phyloP scores from a whole-genome alignment of 805 yeast species.

The Candida maesae region DNA sequence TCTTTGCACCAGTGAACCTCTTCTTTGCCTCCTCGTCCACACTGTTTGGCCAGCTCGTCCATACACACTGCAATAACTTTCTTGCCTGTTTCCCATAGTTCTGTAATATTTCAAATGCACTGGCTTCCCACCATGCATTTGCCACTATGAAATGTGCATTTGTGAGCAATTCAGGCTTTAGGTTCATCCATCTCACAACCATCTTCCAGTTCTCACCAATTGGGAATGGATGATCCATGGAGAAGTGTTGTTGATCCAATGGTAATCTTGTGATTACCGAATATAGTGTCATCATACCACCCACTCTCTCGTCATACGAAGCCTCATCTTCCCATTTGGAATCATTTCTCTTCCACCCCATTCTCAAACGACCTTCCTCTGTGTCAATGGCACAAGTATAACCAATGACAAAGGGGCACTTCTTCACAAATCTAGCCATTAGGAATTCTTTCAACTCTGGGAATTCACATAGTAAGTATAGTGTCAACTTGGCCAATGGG shows the following conservation, averaged over 20 bases:
- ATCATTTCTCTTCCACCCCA: conserved; percentile 81
- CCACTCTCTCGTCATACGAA: conserved; percentile 78
- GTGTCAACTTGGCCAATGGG: conserved; percentile 70
- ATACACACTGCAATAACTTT: conserved; percentile 51
- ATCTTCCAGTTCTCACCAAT: conserved; percentile 61
- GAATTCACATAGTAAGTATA: conserved; percentile 46
- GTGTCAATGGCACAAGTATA: conserved; percentile 72
- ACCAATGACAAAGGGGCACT: conserved; percentile 88
- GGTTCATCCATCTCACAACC: conserved; percentile 68
- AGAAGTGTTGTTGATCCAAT: conserved; percentile 29
- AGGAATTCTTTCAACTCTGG: conserved; percentile 39
- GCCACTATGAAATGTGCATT: conserved; percentile 70
- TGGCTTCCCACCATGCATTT: conserved; percentile 91
- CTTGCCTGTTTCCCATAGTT: conserved; percentile 67
- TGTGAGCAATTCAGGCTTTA: conserved; percentile 43
- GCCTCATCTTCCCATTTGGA: conserved; percentile 49
- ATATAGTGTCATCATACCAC: conserved; percentile 82
- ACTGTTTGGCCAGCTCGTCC: conserved; percentile 48
- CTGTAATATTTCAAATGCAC: conserved; percentile 50
- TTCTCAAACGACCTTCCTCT: conserved; percentile 71
- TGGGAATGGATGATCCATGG: conserved; percentile 50
- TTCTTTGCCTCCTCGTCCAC: conserved; percentile 48
- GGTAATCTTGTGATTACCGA: conserved; percentile 61
- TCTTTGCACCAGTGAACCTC: conserved; percentile 71
- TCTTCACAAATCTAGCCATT: conserved; percentile 81